Evolutionary conservation across 2,329 filamentous ascomycete species (phyloP).

Genomic region (Phialocephala sp.): DNA sequence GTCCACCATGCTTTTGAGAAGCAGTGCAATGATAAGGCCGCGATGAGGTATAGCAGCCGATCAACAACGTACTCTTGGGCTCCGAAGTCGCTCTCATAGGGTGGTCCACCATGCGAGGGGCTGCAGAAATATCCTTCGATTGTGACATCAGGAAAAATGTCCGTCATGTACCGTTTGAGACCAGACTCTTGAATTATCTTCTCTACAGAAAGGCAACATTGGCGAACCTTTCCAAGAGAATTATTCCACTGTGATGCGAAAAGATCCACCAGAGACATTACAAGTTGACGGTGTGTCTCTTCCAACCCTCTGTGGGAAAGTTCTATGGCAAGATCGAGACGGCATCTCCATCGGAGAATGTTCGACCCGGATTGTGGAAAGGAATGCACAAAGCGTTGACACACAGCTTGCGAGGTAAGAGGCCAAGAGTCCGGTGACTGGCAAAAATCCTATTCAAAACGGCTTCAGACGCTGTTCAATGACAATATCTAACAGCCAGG

Average conservation of each 20-base stretch:
- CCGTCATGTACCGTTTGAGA: neutral
- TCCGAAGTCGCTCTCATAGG: slow-evolving; percentile 3
- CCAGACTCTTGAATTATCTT: slow-evolving; percentile 3
- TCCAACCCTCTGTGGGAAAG: slow-evolving; percentile 7
- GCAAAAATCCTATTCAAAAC: slow-evolving; percentile 1
- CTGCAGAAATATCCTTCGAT: slow-evolving; percentile 7
- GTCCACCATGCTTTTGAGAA: slow-evolving; percentile 1
- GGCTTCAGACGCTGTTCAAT: slow-evolving; percentile 2
- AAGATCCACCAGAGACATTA: slow-evolving; percentile 5
- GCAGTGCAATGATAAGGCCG: neutral
- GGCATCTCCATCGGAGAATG: slow-evolving; percentile 7
- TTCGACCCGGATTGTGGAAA: slow-evolving; percentile 6
- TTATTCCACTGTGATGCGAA: slow-evolving; percentile 1
- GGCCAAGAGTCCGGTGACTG: neutral
- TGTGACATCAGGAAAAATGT: neutral
- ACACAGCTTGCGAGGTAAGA: neutral
- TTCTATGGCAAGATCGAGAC: slow-evolving; percentile 3
- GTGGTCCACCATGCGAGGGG: slow-evolving; percentile 3
- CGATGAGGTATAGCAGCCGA: slow-evolving; percentile 3
- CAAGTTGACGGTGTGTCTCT: slow-evolving; percentile 9
- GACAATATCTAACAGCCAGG: slow-evolving; percentile 4
- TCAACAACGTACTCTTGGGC: slow-evolving; percentile 4
- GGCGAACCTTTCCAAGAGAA: slow-evolving; percentile 10
- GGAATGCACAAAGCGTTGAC: slow-evolving; percentile 8
- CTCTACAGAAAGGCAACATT: slow-evolving; percentile 5